These are phyloP conservation scores for Phytopythium boreale DNA, from an alignment of 352 stramenopile genomes.

Conservation along the genomic window DNA sequence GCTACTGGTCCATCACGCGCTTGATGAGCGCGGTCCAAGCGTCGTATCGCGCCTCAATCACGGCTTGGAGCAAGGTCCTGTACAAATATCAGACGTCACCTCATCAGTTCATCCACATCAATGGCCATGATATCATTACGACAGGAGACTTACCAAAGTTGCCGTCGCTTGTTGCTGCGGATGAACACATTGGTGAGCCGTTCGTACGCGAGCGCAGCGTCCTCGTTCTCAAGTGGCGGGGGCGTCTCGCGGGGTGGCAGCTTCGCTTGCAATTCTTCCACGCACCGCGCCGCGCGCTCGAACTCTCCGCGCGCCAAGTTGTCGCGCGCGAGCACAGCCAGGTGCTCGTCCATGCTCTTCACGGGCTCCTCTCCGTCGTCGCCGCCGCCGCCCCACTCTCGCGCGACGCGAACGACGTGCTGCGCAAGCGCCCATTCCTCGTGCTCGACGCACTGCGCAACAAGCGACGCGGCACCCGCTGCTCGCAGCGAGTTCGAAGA, in stretches of 20 bases:
- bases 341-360: constrained; percentile 59
- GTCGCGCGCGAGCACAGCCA: constrained; percentile 47
- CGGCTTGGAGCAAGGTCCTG: constrained; percentile 51
- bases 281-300: constrained; percentile 59
- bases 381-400: constrained; percentile 53
- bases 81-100: background rate
- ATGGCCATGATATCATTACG: background rate
- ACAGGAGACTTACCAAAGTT: constrained; percentile 29
- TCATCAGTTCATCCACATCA: background rate
- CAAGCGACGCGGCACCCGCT: constrained; percentile 55
- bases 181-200: constrained; percentile 42
- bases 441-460: constrained; percentile 71
- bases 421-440: constrained; percentile 71
- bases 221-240: constrained; percentile 15
- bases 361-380: constrained; percentile 11
- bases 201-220: constrained; percentile 21
- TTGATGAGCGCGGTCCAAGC: constrained; percentile 39
- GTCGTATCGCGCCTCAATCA: constrained; percentile 51
- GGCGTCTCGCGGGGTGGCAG: constrained; percentile 34
- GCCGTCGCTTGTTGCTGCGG: constrained; percentile 32
- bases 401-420: constrained; percentile 76
- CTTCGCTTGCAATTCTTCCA: constrained; percentile 62
- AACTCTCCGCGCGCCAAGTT: constrained; percentile 59
- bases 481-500: constrained; percentile 33
- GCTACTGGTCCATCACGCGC: constrained; percentile 35